Evolutionary conservation across 768 basidiomycete species (phyloP), one percentile per base, ranked within the genome.

Genomic region (Ramaria rubella): DNA sequence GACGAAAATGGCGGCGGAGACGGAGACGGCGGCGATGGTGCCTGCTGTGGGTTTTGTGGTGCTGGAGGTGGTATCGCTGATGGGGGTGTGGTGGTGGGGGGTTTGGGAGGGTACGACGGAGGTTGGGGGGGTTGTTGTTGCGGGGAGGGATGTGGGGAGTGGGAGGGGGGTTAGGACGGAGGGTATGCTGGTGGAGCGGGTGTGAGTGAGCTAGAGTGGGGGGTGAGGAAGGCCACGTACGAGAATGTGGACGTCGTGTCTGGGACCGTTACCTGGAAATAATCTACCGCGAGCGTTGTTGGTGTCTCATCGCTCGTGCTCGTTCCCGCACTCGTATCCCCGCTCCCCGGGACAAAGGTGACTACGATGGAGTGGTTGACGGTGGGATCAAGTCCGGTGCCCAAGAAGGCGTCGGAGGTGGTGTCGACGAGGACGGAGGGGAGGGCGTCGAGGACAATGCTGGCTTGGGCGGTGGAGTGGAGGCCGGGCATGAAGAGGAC

Each of bases 121-220:
- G n/a, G n/a, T n/a, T n/a, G n/a, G n/a, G 54, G 55, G 55, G 53
- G 44, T 30, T 48, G 48, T 48, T 24, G 36, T 21, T 19, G 48
- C 50, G 36, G 38, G 49, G 58, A 63, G 50, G 46, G 49, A 52
- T 31, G 60, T 58, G 50, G 56, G 31, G 59, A 34, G 29, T 42
- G 54, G 19, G 46, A 30, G 15, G 26, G 24, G 27, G 55, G 33
- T 15, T 12, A 45, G 17, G 43, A 45, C 24, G n/a, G 31, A 17
- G 51, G 27, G 19, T 15, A 33, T 36, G 21, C 8, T 52, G 6
- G 8, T 52, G 9, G 31, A 40, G 12, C 29, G 23, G 17, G 8
- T 27, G 40, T 53, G n/a, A 17, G 12, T 29, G 9, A 21, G 21
- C 26, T 19, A 15, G 14, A 21, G 15, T 24, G 1, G 42, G 42